These are phyloP conservation scores for Xylariaceae sp. DNA, from an alignment of 2,329 filamentous ascomycete genomes.

Conservation along the genomic window DNA sequence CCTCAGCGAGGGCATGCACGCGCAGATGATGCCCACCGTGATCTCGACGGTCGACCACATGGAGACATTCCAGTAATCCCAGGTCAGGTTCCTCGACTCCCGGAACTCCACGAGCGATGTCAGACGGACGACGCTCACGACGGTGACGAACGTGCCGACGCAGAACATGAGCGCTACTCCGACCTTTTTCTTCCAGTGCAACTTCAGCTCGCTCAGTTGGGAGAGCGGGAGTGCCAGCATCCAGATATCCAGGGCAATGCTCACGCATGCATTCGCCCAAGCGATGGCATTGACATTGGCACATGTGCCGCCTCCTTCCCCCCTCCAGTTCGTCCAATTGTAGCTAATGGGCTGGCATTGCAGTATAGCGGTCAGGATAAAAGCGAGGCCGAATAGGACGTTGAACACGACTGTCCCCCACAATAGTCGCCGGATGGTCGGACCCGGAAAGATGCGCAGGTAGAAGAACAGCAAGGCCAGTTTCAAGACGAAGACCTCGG, in stretches of 20 bases:
- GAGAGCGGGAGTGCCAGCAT: constrained; percentile 40
- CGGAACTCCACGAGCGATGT: constrained; percentile 5
- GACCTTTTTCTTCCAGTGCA: constrained; percentile 45
- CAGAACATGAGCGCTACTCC: constrained; percentile 42
- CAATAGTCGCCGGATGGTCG: constrained; percentile 9
- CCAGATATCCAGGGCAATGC: constrained; percentile 37
- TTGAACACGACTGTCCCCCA: constrained; percentile 19
- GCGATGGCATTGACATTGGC: constrained; percentile 29
- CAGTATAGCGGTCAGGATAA: constrained; percentile 22
- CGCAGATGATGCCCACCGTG: constrained; percentile 27
- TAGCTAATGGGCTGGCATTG: constrained; percentile 31
- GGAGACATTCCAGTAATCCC: constrained; percentile 26
- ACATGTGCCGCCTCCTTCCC: constrained; percentile 25
- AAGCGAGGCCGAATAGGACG: constrained; percentile 17
- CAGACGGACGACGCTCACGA: constrained; percentile 4
- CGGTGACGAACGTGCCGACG: constrained; percentile 33
- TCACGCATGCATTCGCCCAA: constrained; percentile 34
- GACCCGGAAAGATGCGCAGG: constrained; percentile 30
- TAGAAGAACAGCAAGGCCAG: constrained; percentile 35
- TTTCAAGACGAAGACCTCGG: constrained; percentile 29
- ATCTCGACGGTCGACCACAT: constrained; percentile 32
- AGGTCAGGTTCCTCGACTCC: constrained; percentile 14
- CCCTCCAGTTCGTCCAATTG: constrained; percentile 35
- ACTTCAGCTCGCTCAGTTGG: constrained; percentile 34
- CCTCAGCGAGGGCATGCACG: constrained; percentile 29